Evolutionary conservation across 345 rosid genomes (phyloP).

Genomic region (Tarenaya hassleriana): DNA sequence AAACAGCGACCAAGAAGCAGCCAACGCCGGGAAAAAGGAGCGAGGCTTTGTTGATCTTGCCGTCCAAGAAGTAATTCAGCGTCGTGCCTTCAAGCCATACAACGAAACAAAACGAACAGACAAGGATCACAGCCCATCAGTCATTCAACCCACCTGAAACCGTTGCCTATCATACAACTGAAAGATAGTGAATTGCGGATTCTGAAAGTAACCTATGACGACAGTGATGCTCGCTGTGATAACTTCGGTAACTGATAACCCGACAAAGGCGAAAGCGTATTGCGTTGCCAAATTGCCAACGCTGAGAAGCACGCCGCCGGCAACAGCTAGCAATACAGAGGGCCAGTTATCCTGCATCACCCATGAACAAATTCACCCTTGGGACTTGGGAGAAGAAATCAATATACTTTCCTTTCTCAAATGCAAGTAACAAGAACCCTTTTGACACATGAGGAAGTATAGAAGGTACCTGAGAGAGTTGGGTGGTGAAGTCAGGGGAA

Average conservation of each 20-base stretch:
- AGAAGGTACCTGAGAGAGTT: constrained; percentile 67
- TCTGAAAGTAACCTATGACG: constrained; percentile 48
- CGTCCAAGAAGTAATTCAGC: constrained; percentile 76
- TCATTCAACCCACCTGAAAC: background rate
- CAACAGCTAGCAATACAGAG: constrained; percentile 79
- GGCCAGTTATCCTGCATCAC: constrained; percentile 65
- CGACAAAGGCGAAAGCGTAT: constrained; percentile 85
- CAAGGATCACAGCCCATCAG: background rate
- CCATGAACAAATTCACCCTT: too few relatives aligned
- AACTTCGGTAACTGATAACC: constrained; percentile 80
- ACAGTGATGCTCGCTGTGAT: constrained; percentile 72
- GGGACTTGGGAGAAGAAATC: too few relatives aligned
- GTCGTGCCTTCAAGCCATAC: constrained; percentile 48
- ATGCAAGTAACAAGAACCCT: too few relatives aligned
- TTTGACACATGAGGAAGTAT: too few relatives aligned
- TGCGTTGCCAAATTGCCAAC: constrained; percentile 76
- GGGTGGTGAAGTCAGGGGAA: constrained; percentile 56
- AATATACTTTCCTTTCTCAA: too few relatives aligned
- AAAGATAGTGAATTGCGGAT: constrained; percentile 1
- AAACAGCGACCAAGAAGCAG: constrained; percentile 76
- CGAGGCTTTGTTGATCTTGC: constrained; percentile 67
- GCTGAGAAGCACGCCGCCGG: constrained; percentile 75
- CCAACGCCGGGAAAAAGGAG: constrained; percentile 76
- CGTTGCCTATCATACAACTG: background rate
- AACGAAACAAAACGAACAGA: constrained; percentile 8